Evolutionary conservation across 495 filamentous ascomycete genomes (phyloP).

Genomic region (Geopyxis carbonaria): DNA sequence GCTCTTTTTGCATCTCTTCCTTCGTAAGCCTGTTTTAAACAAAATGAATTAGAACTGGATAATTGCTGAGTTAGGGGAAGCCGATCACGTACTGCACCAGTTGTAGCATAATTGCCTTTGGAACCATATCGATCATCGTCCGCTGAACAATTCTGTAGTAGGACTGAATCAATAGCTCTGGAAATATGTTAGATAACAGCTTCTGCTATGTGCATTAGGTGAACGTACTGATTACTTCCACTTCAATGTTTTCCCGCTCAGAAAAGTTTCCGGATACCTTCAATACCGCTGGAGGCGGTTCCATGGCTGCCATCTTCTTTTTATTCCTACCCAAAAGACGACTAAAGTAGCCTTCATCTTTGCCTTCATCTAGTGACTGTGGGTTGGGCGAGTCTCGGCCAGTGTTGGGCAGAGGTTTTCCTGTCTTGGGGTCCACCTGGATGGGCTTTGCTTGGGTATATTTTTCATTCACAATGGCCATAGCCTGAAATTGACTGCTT

Average conservation of each 20-base stretch:
- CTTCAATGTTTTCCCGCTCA: conserved; percentile 83
- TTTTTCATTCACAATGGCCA: conserved; percentile 92
- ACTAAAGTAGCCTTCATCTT: conserved; percentile 61
- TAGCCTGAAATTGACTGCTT: conserved; percentile 40
- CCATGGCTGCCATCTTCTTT: conserved; percentile 99
- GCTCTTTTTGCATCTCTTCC: conserved; percentile 96
- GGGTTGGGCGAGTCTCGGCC: conserved; percentile 49
- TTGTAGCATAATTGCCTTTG: conserved; percentile 97
- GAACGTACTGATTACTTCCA: conserved; percentile 91
- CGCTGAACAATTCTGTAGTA: conserved; percentile 97
- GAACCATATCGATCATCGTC: conserved; percentile 99
- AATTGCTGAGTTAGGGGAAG: neutral
- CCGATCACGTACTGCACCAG: conserved; percentile 63
- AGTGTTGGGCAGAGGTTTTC: conserved; percentile 60
- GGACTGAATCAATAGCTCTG: conserved; percentile 85
- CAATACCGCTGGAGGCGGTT: conserved; percentile 75
- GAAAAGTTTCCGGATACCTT: conserved; percentile 86
- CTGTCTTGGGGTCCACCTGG: conserved; percentile 97
- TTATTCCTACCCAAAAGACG: conserved; percentile 98
- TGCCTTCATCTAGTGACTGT: conserved; percentile 34
- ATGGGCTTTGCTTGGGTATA: conserved; percentile 66
- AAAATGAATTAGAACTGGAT: too few relatives aligned
- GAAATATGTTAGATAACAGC: conserved; percentile 12
- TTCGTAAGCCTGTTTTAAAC: conserved; percentile 66
- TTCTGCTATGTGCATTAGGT: neutral